Base-by-base conservation (phyloP, 352 stramenopile genomes). In the Sclerospora graminicola region DNA sequence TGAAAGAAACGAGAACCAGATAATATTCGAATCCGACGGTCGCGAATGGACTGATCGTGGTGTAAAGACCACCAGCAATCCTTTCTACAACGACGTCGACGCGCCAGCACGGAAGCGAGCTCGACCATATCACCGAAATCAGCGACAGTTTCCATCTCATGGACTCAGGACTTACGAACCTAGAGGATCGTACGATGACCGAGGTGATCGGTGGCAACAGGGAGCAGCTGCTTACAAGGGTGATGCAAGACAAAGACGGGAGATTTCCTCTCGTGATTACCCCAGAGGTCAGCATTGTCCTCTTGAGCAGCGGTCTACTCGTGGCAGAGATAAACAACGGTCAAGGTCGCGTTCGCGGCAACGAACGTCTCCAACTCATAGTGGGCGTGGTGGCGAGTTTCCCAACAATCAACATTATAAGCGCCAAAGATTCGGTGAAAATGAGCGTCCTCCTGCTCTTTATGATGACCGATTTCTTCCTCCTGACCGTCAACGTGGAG, bases 271-370 rank as follows among this genome's bases (percentile, higher is more conserved):
- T 15, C 41, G 36, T 9, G 29, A 52, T 49, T 46, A 21, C 30
- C 36, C 40, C 15, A 29, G 24, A 14, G 24, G 23, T 6, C 23
- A 24, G 11, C 24, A 47, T 31, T 27, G 13, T 20, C 31, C 27
- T 35, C 16, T 44, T 24, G 20, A 48, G 7, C 52, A 55, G 23
- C 42, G 45, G 13, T 27, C 32, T 14, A 24, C 24, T 41, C 38
- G 30, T 39, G 15, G 31, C 23, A 36, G n/a, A 13, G 11, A 24
- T 23, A 29, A 34, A 7, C 29, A 16, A 48, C 29, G 33, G 43
- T 44, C 31, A 15, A 24, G 45, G 35, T 55, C 54, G 33, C 35
- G 53, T 21, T 52, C 41, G 18, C 41, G 47, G 5, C 33, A 20
- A 7, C 28, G 15, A 18, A 37, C 14, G 32, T 47, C 31, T 16